Evolutionary conservation across 305 asterid genomes (phyloP).

Genomic region (Solanum hybrid): DNA sequence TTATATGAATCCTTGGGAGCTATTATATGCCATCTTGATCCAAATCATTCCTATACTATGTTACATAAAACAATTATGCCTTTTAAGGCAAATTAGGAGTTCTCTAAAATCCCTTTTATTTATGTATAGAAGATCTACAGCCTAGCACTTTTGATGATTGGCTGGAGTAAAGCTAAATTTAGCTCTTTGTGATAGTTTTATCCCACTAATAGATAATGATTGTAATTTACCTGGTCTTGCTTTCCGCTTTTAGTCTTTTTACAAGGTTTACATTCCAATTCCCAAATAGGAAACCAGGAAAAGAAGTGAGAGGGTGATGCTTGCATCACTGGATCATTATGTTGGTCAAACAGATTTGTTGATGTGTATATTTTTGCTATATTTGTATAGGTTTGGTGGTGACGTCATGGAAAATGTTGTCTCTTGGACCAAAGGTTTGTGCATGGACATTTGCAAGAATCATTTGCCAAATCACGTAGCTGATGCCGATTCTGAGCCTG

Average conservation of each 20-base stretch:
- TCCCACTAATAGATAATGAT: neutral
- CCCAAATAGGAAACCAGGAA: neutral
- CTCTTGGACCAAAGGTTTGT: slow-evolving; percentile 77
- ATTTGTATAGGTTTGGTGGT: slow-evolving; percentile 70
- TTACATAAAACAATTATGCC: neutral
- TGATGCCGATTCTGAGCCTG: slow-evolving; percentile 37
- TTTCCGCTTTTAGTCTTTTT: neutral
- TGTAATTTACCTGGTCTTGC: neutral
- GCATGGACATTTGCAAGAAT: slow-evolving; percentile 58
- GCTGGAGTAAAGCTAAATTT: neutral
- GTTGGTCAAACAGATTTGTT: neutral
- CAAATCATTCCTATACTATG: neutral
- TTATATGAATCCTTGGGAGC: neutral
- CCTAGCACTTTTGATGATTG: neutral
- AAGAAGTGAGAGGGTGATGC: neutral
- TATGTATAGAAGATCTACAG: neutral
- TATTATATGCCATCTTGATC: neutral
- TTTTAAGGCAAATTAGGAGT: neutral
- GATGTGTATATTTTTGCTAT: neutral
- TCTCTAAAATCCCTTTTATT: neutral
- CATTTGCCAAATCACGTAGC: slow-evolving; percentile 52
- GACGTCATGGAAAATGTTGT: slow-evolving; percentile 92
- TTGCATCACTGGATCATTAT: neutral
- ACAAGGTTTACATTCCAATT: neutral
- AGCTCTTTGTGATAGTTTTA: neutral